A percentile compares a stretch with the other conserved stretches of the same genome.
Conservation (phyloP, 2,329 filamentous ascomycete genomes). For the Pseudogymnoascus sp. region DNA sequence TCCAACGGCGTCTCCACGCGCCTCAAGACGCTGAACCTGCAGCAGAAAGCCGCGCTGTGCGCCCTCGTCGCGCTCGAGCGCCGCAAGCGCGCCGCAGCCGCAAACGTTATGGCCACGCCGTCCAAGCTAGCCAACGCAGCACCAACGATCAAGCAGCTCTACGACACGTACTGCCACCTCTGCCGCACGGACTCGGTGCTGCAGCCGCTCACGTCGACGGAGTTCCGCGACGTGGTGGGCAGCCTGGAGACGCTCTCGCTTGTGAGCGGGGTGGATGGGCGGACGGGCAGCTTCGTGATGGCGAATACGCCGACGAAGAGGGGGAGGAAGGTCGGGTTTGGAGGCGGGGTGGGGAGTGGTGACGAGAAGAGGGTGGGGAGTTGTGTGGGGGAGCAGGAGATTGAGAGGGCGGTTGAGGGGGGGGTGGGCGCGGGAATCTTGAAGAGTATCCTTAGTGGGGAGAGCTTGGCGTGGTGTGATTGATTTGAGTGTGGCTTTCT, state of each 20-base stretch:
- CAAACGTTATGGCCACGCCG: slow-evolving; percentile 41
- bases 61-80: slow-evolving; percentile 81
- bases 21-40: slow-evolving; percentile 79
- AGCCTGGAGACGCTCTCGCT: slow-evolving; percentile 84
- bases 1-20: slow-evolving; percentile 81
- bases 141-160: slow-evolving; percentile 76
- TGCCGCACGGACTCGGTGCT: slow-evolving; percentile 85
- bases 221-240: slow-evolving; percentile 87
- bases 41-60: slow-evolving; percentile 93
- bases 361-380: slow-evolving; percentile 76
- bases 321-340: slow-evolving; percentile 46
- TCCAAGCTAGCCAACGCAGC: slow-evolving; percentile 54
- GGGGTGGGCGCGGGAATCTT: slow-evolving; percentile 50
- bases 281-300: slow-evolving; percentile 55
- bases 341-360: slow-evolving; percentile 37
- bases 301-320: slow-evolving; percentile 65
- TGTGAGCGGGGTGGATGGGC: slow-evolving; percentile 61
- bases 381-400: slow-evolving; percentile 71
- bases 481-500: neutral
- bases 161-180: slow-evolving; percentile 71
- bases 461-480: slow-evolving; percentile 3
- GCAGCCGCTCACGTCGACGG: slow-evolving; percentile 79
- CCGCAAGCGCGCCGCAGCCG: slow-evolving; percentile 49
- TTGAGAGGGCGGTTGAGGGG: slow-evolving; percentile 61
- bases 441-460: slow-evolving; percentile 51